A percentile compares a stretch with the other conserved stretches of the same genome.
Evolutionary conservation across 148 eudicot species (phyloP).

Genomic region (Amaranthus hypochondriacus): DNA sequence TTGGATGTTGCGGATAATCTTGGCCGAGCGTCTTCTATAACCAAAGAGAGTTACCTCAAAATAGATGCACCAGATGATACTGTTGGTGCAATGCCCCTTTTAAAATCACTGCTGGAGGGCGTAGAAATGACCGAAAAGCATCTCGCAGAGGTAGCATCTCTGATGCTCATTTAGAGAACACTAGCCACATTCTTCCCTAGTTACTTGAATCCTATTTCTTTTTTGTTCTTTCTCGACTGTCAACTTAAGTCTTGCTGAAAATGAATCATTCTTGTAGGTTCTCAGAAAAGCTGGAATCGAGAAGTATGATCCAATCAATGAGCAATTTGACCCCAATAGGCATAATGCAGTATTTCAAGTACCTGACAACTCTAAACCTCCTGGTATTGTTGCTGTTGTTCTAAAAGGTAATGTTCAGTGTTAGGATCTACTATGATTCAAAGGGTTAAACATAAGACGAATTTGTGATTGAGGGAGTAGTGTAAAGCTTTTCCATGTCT

Average conservation of each 20-base stretch:
- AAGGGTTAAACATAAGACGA: background rate
- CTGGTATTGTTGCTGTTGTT: conserved; percentile 77
- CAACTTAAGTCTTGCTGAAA: background rate
- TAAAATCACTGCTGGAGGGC: conserved; percentile 86
- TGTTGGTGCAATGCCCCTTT: conserved; percentile 70
- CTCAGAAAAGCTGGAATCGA: conserved; percentile 75
- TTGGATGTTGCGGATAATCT: conserved; percentile 96
- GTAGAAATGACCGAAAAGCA: conserved; percentile 98
- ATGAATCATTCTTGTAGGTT: conserved; percentile 41
- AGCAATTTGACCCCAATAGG: conserved; percentile 85
- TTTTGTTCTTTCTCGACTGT: background rate
- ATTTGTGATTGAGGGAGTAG: no score
- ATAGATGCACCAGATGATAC: conserved; percentile 67
- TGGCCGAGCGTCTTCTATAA: conserved; percentile 73
- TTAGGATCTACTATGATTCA: background rate
- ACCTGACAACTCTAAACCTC: conserved; percentile 75
- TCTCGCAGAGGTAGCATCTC: conserved; percentile 58
- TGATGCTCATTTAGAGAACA: background rate
- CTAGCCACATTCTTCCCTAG: background rate
- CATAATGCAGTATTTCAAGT: conserved; percentile 96
- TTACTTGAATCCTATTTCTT: background rate
- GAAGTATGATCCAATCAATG: conserved; percentile 73
- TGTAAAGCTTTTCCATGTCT: no score
- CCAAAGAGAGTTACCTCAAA: conserved; percentile 64
- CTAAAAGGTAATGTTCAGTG: conserved; percentile 64